A percentile compares a stretch with the other conserved stretches of the same genome.
Conservation (phyloP, 371 early-diverging fungal genomes). For the Apophysomyces sp. region DNA sequence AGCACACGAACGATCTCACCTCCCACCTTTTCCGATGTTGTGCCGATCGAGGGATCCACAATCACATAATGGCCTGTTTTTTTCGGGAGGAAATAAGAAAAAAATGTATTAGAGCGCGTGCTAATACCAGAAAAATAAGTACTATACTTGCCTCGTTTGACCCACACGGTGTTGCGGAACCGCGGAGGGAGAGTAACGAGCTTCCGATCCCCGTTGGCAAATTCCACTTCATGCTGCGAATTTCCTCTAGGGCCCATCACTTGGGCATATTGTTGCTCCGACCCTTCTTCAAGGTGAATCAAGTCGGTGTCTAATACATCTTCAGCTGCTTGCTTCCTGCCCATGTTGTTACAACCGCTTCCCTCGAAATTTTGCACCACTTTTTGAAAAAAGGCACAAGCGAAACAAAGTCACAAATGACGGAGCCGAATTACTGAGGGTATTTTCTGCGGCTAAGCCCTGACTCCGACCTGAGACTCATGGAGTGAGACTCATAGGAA, state of each 20-base stretch:
- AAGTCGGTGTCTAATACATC: constrained; percentile 23
- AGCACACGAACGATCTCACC: constrained; percentile 80
- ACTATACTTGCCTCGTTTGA: constrained; percentile 66
- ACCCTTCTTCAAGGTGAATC: constrained; percentile 26
- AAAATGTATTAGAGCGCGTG: too few species aligned
- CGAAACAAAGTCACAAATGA: too few species aligned
- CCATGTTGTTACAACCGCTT: too few species aligned
- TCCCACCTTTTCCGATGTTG: constrained; percentile 64
- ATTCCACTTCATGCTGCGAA: constrained; percentile 72
- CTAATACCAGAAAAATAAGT: neutral
- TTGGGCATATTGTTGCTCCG: constrained; percentile 54
- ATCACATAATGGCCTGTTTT: constrained; percentile 70
- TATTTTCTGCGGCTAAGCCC: too few species aligned
- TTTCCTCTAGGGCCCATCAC: constrained; percentile 74
- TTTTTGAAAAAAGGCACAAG: too few species aligned
- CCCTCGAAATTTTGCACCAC: too few species aligned
- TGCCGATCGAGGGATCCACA: constrained; percentile 59
- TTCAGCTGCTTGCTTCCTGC: constrained; percentile 38
- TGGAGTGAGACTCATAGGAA: too few species aligned
- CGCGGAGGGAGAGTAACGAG: constrained; percentile 75
- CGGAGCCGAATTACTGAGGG: too few species aligned
- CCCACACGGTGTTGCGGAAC: constrained; percentile 83
- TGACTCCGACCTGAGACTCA: too few species aligned
- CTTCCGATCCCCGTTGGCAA: constrained; percentile 48
- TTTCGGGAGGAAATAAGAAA: too few species aligned